These are phyloP conservation scores for Adansonia grandidieri DNA, from an alignment of 441 rosid genomes.

Conservation along the genomic window DNA sequence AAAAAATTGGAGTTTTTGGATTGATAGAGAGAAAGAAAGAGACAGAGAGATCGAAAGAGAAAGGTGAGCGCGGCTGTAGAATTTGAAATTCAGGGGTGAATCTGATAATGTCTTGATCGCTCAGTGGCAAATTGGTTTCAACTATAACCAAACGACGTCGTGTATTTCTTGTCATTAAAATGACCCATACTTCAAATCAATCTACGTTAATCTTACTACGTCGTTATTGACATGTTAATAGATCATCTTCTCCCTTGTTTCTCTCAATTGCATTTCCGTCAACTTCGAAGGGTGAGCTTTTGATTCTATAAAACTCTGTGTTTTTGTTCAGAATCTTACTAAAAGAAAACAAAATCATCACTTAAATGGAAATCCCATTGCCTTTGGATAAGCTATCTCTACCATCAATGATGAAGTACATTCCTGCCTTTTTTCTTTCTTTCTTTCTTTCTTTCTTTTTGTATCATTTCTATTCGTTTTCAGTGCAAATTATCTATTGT, in stretches of 20 bases:
- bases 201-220: too few species aligned
- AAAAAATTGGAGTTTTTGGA: too few species aligned
- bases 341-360: background rate
- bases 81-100: conserved; percentile 42
- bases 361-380: conserved; percentile 52
- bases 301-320: background rate
- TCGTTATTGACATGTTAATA: too few species aligned
- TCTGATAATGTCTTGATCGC: background rate
- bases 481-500: background rate
- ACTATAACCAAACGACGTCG: background rate
- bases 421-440: too few species aligned
- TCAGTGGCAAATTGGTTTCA: conserved; percentile 12
- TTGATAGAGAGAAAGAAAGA: too few species aligned
- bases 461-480: background rate
- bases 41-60: conserved; percentile 6
- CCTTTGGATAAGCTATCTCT: conserved; percentile 55
- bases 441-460: background rate
- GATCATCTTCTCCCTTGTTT: too few species aligned
- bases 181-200: too few species aligned
- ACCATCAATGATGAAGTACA: background rate
- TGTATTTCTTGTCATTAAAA: too few species aligned
- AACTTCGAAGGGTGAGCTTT: background rate
- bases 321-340: background rate
- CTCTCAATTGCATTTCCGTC: too few species aligned
- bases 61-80: conserved; percentile 36